Evolutionary conservation across 2,329 filamentous ascomycete genomes (phyloP).

Genomic region (Colletotrichum australisinense): DNA sequence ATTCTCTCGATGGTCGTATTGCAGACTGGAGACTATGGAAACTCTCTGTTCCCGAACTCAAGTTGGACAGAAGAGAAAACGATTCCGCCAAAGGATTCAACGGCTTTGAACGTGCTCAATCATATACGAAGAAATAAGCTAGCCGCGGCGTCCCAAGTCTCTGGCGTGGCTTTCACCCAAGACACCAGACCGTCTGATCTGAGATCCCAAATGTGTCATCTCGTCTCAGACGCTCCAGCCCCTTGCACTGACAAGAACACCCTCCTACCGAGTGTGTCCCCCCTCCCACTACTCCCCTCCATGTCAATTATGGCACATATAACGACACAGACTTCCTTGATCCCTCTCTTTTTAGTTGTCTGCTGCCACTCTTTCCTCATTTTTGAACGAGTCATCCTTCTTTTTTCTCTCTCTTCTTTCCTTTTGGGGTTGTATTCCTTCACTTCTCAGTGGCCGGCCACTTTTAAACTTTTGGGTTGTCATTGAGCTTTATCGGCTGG

Average conservation of each 20-base stretch:
- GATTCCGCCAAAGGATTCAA: background rate
- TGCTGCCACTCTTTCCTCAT: slow-evolving; percentile 6
- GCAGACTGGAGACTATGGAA: background rate
- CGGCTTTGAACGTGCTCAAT: background rate
- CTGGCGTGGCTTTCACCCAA: slow-evolving; percentile 21
- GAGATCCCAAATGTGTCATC: slow-evolving; percentile 36
- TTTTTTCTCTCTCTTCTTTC: background rate
- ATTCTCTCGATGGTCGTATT: background rate
- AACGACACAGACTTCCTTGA: slow-evolving; percentile 16
- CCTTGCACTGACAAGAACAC: slow-evolving; percentile 16
- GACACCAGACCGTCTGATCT: slow-evolving; percentile 36
- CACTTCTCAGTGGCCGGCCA: slow-evolving; percentile 36
- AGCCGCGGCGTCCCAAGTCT: slow-evolving; percentile 2
- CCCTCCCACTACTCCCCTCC: background rate
- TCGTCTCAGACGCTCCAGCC: slow-evolving; percentile 34
- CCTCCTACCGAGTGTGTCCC: too few species aligned
- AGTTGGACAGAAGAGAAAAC: too few species aligned
- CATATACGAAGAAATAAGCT: background rate
- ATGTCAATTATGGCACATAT: slow-evolving; percentile 18
- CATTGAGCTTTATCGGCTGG: slow-evolving; percentile 4
- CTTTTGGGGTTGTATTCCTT: slow-evolving; percentile 4
- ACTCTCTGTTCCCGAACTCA: background rate
- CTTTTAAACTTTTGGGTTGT: slow-evolving; percentile 18
- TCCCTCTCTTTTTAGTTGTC: background rate
- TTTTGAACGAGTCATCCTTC: slow-evolving; percentile 9